phyloP scores from a whole-genome alignment of 129 eudicot genomes.

The Flaveria sonorensis region DNA sequence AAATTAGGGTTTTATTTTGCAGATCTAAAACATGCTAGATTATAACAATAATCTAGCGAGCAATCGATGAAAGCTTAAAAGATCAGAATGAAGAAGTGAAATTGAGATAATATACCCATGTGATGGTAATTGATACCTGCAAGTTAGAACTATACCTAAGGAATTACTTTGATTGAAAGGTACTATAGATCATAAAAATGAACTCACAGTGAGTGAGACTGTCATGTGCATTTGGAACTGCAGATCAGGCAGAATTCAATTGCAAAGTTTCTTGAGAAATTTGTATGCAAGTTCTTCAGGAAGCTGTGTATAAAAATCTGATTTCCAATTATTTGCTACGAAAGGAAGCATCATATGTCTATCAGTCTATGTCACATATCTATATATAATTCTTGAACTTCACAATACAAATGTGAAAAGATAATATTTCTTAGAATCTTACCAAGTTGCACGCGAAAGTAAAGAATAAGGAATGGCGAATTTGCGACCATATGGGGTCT shows the following conservation, averaged over 20 bases:
- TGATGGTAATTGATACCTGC: slow-evolving; percentile 20
- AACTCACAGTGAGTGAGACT: slow-evolving; percentile 41
- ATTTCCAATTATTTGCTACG: slow-evolving; percentile 29
- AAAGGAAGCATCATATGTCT: slow-evolving; percentile 25
- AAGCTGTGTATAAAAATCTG: slow-evolving; percentile 21
- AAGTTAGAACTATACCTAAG: slow-evolving; percentile 12
- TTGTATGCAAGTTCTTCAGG: slow-evolving; percentile 38
- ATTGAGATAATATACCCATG: slow-evolving; percentile 17
- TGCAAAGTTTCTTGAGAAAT: slow-evolving; percentile 30
- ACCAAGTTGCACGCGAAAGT: slow-evolving; percentile 58
- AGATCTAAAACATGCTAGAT: slow-evolving; percentile 29
- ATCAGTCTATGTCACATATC: slow-evolving; percentile 1
- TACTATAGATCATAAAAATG: slow-evolving; percentile 10
- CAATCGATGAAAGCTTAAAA: slow-evolving; percentile 23
- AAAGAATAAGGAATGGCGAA: slow-evolving; percentile 65
- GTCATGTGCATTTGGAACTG: slow-evolving; percentile 40
- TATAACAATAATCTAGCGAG: neutral
- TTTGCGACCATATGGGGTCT: slow-evolving; percentile 55
- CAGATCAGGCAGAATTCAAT: slow-evolving; percentile 35
- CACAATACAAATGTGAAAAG: slow-evolving; percentile 28
- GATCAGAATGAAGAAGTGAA: slow-evolving; percentile 24
- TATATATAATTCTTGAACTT: slow-evolving; percentile 13
- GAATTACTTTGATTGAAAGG: slow-evolving; percentile 31
- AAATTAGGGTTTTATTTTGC: slow-evolving; percentile 39
- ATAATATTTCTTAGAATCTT: slow-evolving; percentile 48